These are phyloP conservation scores for Backusella luteola DNA, from an alignment of 192 early-diverging fungal species.

Conservation along the genomic window DNA sequence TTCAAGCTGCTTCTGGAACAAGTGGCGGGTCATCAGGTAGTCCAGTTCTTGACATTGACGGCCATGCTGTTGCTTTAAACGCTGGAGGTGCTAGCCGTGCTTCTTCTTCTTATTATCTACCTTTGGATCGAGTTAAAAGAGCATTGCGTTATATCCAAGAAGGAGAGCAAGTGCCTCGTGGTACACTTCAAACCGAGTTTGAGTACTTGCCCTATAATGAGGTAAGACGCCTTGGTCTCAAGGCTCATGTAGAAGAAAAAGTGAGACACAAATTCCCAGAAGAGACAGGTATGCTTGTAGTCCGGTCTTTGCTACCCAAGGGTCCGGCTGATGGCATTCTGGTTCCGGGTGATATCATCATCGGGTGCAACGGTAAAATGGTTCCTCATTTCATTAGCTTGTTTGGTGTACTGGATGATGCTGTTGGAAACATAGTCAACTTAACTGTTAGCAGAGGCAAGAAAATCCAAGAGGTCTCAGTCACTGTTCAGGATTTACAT, in stretches of 20 bases:
- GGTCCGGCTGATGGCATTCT: slow-evolving; percentile 64
- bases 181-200: slow-evolving; percentile 74
- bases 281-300: slow-evolving; percentile 70
- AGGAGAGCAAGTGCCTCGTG: slow-evolving; percentile 62
- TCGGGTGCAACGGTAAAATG: slow-evolving; percentile 59
- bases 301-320: slow-evolving; percentile 59
- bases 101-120: slow-evolving; percentile 73
- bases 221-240: slow-evolving; percentile 67
- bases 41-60: slow-evolving; percentile 76
- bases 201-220: slow-evolving; percentile 71
- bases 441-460: slow-evolving; percentile 61
- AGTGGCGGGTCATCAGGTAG: slow-evolving; percentile 78
- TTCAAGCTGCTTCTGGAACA: slow-evolving; percentile 71
- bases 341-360: slow-evolving; percentile 72
- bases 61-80: slow-evolving; percentile 75
- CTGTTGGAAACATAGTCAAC: slow-evolving; percentile 48
- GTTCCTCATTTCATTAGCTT: slow-evolving; percentile 73
- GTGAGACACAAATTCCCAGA: slow-evolving; percentile 61
- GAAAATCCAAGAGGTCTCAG: slow-evolving; percentile 41
- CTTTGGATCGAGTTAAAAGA: slow-evolving; percentile 70
- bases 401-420: slow-evolving; percentile 61
- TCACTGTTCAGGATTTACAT: slow-evolving; percentile 69
- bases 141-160: slow-evolving; percentile 58
- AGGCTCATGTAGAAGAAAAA: slow-evolving; percentile 60
- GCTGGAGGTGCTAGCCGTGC: slow-evolving; percentile 68